Evolutionary conservation across 306 rosid genomes (phyloP), one percentile per base, ranked within the genome.

Genomic region (Fragaria iinumae): DNA sequence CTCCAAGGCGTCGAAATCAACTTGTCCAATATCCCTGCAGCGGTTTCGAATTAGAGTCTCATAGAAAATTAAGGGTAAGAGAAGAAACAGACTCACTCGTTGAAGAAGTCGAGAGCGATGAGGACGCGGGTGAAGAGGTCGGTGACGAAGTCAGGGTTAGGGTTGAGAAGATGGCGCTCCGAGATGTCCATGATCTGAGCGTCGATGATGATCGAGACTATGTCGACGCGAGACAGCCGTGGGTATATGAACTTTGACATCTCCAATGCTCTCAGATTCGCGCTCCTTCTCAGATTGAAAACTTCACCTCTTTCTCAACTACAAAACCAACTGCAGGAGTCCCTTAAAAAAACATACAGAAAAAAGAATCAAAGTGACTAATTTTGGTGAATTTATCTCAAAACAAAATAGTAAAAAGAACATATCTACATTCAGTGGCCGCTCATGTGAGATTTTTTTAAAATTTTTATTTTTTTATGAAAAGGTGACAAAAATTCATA

Each of bases 241-340:
- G 90, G 96, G 69, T 86, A 89, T 49, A 85, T 90, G 87, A 68
- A 91, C 83, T 88, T 91, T 17, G 98, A 91, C 91, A 83, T 84
- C 52, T 50, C 12, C 17, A 2, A 0, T 47, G 21, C 36, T 17
- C 11, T 50, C 56, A 50, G 56, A 50, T 50, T 50, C 56, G 17
- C 3, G 1, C 4, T 14, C 44, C 64, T 57, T 23, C 64, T 23
- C 4, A 21, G 14, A 57, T 57, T 57, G 34, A 23, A 57, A 57
- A 57, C 23, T 21, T 39, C 5, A 39, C 44, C 44, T 39, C 44
- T 39, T 39, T 6, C 34, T 32, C 0, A 32, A 32, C 4, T 32
- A 32, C 34, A 32, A 32, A 32, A 32, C 34, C 34, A 32, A 32
- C 34, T 32, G 34, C 34, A 32, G 34, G 34, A 32, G 34, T 32